phyloP scores from a whole-genome alignment of 129 eudicot genomes.

The Tagetes erecta region DNA sequence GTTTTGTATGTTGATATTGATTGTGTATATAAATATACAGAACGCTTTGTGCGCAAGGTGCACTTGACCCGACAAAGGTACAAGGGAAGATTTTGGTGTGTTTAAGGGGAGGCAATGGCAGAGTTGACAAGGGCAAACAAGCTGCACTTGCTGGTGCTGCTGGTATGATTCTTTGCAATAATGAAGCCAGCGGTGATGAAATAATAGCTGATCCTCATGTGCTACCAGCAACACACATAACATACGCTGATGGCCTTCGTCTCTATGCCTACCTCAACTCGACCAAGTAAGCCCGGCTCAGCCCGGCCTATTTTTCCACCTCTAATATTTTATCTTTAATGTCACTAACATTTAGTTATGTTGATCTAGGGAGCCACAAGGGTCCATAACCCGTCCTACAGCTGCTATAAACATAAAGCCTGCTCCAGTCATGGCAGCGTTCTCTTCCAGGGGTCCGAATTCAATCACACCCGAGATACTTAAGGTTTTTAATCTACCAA shows the following conservation, averaged over 20 bases:
- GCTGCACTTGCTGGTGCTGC: constrained; percentile 66
- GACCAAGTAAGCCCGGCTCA: constrained; percentile 42
- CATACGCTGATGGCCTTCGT: constrained; percentile 40
- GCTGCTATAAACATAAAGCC: constrained; percentile 43
- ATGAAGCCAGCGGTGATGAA: constrained; percentile 42
- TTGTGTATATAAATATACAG: constrained; percentile 29
- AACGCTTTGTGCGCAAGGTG: constrained; percentile 48
- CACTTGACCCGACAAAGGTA: constrained; percentile 62
- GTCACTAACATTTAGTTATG: neutral
- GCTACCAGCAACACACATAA: constrained; percentile 59
- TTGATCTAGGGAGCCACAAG: constrained; percentile 52
- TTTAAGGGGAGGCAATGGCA: constrained; percentile 53
- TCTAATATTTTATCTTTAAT: neutral
- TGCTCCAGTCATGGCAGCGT: constrained; percentile 72
- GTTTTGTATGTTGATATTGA: neutral
- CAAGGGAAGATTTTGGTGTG: constrained; percentile 73
- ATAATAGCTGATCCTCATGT: constrained; percentile 61
- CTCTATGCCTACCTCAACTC: constrained; percentile 48
- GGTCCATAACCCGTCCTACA: constrained; percentile 42
- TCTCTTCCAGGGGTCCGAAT: constrained; percentile 86
- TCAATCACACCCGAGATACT: constrained; percentile 64
- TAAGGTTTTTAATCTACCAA: constrained; percentile 47
- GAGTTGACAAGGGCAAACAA: constrained; percentile 59
- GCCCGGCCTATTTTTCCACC: neutral
- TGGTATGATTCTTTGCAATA: constrained; percentile 76